A percentile compares a stretch with the other conserved stretches of the same genome.
Conservation (phyloP, 1,139 yeast genomes). For the Candida albicans region DNA sequence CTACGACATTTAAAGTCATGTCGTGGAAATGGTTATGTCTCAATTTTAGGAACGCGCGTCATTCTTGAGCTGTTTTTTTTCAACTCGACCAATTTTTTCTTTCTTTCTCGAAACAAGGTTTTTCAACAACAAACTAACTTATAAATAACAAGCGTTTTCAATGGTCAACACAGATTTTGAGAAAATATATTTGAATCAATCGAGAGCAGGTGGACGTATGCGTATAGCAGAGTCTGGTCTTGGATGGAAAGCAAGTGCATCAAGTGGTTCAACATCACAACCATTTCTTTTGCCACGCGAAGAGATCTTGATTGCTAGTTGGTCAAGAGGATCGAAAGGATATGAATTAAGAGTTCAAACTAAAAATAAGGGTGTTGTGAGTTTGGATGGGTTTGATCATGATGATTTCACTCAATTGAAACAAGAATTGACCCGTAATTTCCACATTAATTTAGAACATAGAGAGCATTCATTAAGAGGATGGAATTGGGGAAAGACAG, state of each 20-base stretch:
- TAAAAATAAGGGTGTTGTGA: constrained; percentile 80
- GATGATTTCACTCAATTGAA: constrained; percentile 80
- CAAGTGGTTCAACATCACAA: constrained; percentile 35
- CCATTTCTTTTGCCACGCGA: constrained; percentile 87
- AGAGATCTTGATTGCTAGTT: constrained; percentile 73
- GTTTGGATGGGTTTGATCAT: constrained; percentile 87
- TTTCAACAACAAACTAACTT: constrained; percentile 1
- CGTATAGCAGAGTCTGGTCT: constrained; percentile 93
- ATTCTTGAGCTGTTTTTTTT: no score
- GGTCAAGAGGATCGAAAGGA: constrained; percentile 95
- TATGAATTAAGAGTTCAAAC: constrained; percentile 88
- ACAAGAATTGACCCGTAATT: constrained; percentile 79
- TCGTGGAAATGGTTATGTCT: no score
- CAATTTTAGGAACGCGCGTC: no score
- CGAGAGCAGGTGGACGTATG: constrained; percentile 81
- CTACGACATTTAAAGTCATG: no score
- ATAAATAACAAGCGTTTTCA: background rate
- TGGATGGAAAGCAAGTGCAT: constrained; percentile 81
- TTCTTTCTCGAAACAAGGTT: background rate
- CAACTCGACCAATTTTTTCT: background rate
- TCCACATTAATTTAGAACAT: constrained; percentile 70
- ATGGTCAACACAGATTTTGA: constrained; percentile 70
- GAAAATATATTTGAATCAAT: constrained; percentile 83
- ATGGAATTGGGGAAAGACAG: constrained; percentile 98
- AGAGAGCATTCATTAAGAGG: constrained; percentile 93